Base-by-base conservation (phyloP, 2,329 filamentous ascomycete genomes). In the Arthrobotrys sphaeroides region DNA sequence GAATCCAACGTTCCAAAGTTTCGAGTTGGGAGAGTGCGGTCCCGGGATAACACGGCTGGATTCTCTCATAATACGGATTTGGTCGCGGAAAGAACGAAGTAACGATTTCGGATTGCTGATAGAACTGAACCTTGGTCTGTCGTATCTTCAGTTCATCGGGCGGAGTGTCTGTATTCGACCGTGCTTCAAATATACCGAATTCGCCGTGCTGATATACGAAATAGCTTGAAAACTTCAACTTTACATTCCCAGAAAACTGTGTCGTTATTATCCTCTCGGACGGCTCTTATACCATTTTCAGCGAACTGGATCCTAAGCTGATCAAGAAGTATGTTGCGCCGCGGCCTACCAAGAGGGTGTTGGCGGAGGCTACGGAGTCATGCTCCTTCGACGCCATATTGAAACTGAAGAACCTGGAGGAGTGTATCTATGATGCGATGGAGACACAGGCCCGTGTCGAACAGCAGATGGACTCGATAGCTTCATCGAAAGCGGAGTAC, bases 391-490 rank as follows among this genome's bases (percentile, higher is more conserved):
- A 91, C 79, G 85, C 88, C 5, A 81, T 91, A 42, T 87, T 90
- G 84, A 86, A 87, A 26, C 82, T 91, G 38, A 87, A 87, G 2
- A 90, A 89, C 59, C 82, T 91, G 20, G 88, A 90, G 75, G 88
- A 90, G 74, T 90, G 88, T 78, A 88, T 91, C 12, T 88, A 90
- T 78, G 89, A 91, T 80, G 89, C 89, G 0, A 79, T 90, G 43
- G 83, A 84, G 1, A 89, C 88, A 1, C 84, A 88, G 3, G 85
- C 87, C 49, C 85, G 84, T 72, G 82, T 91, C n/a, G 85, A 89
- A 49, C 81, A 83, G 13, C 88, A 90, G 66, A 89, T 90, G 68
- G 86, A 86, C 55, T 78, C 79, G 2, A 82, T 85, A 40, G 78
- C 86, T 5, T 79, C 82, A 26, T 68, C 62, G 12, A 74, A 64